phyloP scores from a whole-genome alignment of 1,284 basidiomycete species.

The Rhodotorula sp. region DNA sequence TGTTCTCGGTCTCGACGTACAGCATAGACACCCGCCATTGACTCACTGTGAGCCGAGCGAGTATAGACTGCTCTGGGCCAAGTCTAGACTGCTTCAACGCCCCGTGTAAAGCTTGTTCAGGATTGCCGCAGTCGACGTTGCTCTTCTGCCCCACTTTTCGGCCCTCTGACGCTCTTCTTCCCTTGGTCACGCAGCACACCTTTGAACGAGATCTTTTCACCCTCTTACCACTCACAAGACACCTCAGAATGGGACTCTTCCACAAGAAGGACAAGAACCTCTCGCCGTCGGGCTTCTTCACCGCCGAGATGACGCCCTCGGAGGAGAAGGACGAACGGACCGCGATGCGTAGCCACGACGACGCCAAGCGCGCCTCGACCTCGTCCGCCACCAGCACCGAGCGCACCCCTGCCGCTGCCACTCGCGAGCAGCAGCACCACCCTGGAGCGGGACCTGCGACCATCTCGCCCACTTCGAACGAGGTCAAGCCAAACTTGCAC shows the following conservation, averaged over 20 bases:
- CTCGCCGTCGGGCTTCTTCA: slow-evolving; percentile 22
- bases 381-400: not conserved
- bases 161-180: not conserved
- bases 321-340: not conserved
- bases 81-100: too few species aligned
- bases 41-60: too few species aligned
- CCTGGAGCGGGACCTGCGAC: not conserved
- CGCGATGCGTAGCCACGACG: not conserved
- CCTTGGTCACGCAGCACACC: not conserved
- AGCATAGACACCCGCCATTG: too few species aligned
- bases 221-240: too few species aligned
- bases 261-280: slow-evolving; percentile 9
- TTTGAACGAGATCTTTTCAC: too few species aligned
- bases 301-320: slow-evolving; percentile 1
- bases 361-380: slow-evolving; percentile 4
- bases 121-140: too few species aligned
- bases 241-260: slow-evolving; percentile 17
- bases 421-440: not conserved
- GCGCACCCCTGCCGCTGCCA: not conserved
- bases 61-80: too few species aligned
- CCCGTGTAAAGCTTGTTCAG: too few species aligned
- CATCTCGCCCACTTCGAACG: not conserved
- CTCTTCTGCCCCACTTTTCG: not conserved
- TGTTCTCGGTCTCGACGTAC: not conserved
- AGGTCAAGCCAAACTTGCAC: not conserved